A percentile compares a stretch with the other conserved stretches of the same genome.
phyloP scores from a whole-genome alignment of 2,329 filamentous ascomycete species.

The Claviceps spartinae region DNA sequence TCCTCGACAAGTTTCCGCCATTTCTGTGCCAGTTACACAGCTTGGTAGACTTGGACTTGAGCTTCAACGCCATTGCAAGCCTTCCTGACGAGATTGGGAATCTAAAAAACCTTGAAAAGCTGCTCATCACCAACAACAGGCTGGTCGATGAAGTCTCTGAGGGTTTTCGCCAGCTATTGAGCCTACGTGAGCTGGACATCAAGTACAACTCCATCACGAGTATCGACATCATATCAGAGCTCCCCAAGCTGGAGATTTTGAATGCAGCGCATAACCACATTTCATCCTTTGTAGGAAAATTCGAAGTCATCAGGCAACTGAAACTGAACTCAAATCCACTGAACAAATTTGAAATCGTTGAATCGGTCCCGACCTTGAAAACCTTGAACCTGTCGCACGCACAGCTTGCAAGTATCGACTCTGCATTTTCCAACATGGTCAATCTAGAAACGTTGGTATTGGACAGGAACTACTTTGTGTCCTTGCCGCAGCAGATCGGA shows the following conservation, averaged over 20 bases:
- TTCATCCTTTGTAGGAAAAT: slow-evolving; percentile 80
- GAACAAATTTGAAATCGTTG: slow-evolving; percentile 77
- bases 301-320: slow-evolving; percentile 68
- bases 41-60: slow-evolving; percentile 85
- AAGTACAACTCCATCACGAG: slow-evolving; percentile 83
- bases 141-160: slow-evolving; percentile 62
- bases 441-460: slow-evolving; percentile 79
- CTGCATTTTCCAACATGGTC: slow-evolving; percentile 74
- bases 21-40: slow-evolving; percentile 74
- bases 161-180: slow-evolving; percentile 59
- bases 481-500: slow-evolving; percentile 73
- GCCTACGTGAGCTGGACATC: slow-evolving; percentile 79
- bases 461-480: slow-evolving; percentile 92
- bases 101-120: slow-evolving; percentile 66
- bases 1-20: slow-evolving; percentile 68
- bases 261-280: slow-evolving; percentile 88
- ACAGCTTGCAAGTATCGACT: slow-evolving; percentile 81
- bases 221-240: slow-evolving; percentile 72
- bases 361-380: slow-evolving; percentile 67
- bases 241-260: slow-evolving; percentile 78
- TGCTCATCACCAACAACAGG: slow-evolving; percentile 93
- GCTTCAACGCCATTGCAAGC: slow-evolving; percentile 79
- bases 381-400: slow-evolving; percentile 81
- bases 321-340: slow-evolving; percentile 92
- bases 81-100: slow-evolving; percentile 69